Base-by-base conservation (phyloP, 352 stramenopile genomes). In the Phytophthora kernoviae region DNA sequence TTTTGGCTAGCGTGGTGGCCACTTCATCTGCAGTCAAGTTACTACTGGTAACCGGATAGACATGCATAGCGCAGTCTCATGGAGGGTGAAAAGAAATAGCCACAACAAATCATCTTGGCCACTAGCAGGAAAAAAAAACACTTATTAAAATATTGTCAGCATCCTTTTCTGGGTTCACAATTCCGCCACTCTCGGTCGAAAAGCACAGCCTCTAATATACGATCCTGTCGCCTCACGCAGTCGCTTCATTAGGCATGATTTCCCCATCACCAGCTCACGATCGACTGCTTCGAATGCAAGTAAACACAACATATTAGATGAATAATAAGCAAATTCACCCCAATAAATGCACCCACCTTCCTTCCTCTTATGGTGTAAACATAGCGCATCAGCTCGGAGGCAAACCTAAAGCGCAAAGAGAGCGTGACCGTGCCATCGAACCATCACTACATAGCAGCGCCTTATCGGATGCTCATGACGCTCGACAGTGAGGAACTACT, bases 391-490 rank as follows among this genome's bases (percentile, higher is more conserved):
- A 32, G 33, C 26, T 14, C 59, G 33, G 46, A 50, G 24, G 49
- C 15, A 20, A 54, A 40, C 45, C 59, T 32, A 9, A 63, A 63
- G 49, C 20, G 20, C 27, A 50, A 54, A 41, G 49, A 27, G 46
- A 22, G 54, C 44, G 32, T 46, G 48, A 55, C 43, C 24, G 41
- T 33, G 32, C 43, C 39, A 57, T 53, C 36, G 32, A 48, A 54
- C 34, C 41, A 42, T 7, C 17, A 26, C 4, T 18, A 40, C 10
- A 17, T 2, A 40, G 12, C 12, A 45, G 7, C 44, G 30, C 20
- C 49, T 86, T 88, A 93, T 74, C 83, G 77, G 58, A 93, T 93
- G 62, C 81, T 91, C 83, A 93, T 90, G 36, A 91, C 83, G 45
- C 70, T 89, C 58, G 83, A 91, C 15, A 93, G 68, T 26, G 81